Evolutionary conservation across 228 moss, liverwort and hornwort genomes (phyloP), one percentile per base, ranked within the genome.

Genomic region (Sphagnum fallax): DNA sequence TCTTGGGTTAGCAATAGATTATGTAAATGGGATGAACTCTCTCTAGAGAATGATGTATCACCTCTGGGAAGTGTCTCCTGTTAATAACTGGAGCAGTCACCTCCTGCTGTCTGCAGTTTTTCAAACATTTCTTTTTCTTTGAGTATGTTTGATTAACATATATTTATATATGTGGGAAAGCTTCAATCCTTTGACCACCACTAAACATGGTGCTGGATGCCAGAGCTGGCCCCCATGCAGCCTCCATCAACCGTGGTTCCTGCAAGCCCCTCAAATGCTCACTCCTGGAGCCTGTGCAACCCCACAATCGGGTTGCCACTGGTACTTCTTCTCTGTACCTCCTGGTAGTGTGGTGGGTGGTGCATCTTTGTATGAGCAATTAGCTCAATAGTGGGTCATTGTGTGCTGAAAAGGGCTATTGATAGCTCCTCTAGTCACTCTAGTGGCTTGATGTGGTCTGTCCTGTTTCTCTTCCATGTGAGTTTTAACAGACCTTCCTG

Each of bases 181-280:
- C 70, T 80, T 18, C 68, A 73, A 8, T 75, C 75, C 63, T 74
- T 82, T 86, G 80, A 86, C 77, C 80, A 71, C 75, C 86, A 80
- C 71, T 79, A 70, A 16, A 83, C 61, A 86, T 83, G 86, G 86
- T 86, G 86, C 78, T 82, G 86, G 83, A 86, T 86, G 86, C 83
- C 76, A 86, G 86, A 82, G 78, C 80, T 83, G 83, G 83, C 83
- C 76, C 83, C 83, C 86, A 74, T 80, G 80, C 71, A 74, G 80
- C 83, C 82, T 82, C 76, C 80, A 74, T 83, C 78, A 72, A 76
- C 86, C 83, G 86, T 73, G 70, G 78, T 74, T 70, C 78, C 83
- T 80, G 83, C 74, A 83, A 83, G 77, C 76, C 83, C 67, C 62
- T 76, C 86, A 80, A 80, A 67, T 67, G 67, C 52, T 51, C 67